A percentile compares a stretch with the other conserved stretches of the same genome.
phyloP scores from a whole-genome alignment of 345 rosid species.

The Theobroma cacao region DNA sequence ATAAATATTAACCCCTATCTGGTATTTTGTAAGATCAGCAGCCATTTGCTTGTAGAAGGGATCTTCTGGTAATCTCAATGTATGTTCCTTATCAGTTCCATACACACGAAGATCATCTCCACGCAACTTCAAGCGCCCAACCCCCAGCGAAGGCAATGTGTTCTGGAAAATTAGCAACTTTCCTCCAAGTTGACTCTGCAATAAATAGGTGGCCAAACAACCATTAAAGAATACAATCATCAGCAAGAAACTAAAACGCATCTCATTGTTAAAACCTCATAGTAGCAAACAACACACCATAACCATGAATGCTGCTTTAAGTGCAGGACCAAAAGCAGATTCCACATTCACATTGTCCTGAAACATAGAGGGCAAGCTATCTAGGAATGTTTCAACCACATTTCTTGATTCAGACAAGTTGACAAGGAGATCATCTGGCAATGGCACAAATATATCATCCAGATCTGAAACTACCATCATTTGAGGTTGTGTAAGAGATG shows the following conservation, averaged over 20 bases:
- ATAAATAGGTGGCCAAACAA: not conserved
- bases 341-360: slow-evolving; percentile 84
- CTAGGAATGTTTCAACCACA: slow-evolving; percentile 89
- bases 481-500: slow-evolving; percentile 95
- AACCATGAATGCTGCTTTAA: slow-evolving; percentile 91
- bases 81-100: slow-evolving; percentile 92
- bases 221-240: slow-evolving; percentile 10
- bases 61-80: slow-evolving; percentile 86
- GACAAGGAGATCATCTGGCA: slow-evolving; percentile 98
- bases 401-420: slow-evolving; percentile 94
- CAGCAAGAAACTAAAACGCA: slow-evolving; percentile 11
- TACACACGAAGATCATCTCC: slow-evolving; percentile 95
- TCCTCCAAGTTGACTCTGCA: slow-evolving; percentile 93
- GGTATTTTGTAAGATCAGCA: slow-evolving; percentile 96
- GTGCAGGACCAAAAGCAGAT: slow-evolving; percentile 99
- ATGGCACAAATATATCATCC: slow-evolving; percentile 87
- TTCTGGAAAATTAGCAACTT: slow-evolving; percentile 90
- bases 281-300: slow-evolving; percentile 59
- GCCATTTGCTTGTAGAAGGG: slow-evolving; percentile 97
- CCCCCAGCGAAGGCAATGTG: slow-evolving; percentile 92
- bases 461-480: slow-evolving; percentile 99
- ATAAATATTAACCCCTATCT: slow-evolving; percentile 88
- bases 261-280: slow-evolving; percentile 4
- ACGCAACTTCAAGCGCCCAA: slow-evolving; percentile 88
- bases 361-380: slow-evolving; percentile 93